These are phyloP conservation scores for Tylopilus orsonianus DNA, from an alignment of 1,284 basidiomycete genomes.

Conservation along the genomic window DNA sequence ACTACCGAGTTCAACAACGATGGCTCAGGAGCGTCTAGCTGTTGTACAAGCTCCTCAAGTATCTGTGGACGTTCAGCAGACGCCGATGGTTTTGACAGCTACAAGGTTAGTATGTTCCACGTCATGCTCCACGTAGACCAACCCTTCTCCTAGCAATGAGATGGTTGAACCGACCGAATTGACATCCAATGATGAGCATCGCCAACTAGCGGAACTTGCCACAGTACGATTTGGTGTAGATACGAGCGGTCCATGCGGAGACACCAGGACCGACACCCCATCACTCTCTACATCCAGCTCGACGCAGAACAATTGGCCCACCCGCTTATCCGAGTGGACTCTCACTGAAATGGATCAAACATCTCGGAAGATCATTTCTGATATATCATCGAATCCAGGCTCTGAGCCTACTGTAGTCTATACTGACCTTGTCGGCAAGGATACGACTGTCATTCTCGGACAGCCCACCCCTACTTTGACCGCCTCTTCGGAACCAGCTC, in stretches of 20 bases:
- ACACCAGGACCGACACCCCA: no score
- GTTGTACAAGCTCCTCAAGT: constrained; percentile 4
- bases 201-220: not conserved
- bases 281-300: not conserved
- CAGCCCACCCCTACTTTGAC: not conserved
- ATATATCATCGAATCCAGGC: not conserved
- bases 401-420: not conserved
- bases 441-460: not conserved
- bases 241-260: not conserved
- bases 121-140: not conserved
- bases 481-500: not conserved
- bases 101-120: constrained; percentile 3
- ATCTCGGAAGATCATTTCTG: not conserved
- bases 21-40: not conserved
- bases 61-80: not conserved
- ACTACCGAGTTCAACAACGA: not conserved
- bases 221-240: not conserved
- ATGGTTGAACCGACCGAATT: not conserved
- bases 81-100: not conserved
- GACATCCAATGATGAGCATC: not conserved
- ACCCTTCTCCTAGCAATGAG: constrained; percentile 5
- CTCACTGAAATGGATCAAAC: not conserved
- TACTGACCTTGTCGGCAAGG: not conserved
- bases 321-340: not conserved
- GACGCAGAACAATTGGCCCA: not conserved